Evolutionary conservation across 1,284 basidiomycete species (phyloP).

Genomic region (Ustilago shanxiensis): DNA sequence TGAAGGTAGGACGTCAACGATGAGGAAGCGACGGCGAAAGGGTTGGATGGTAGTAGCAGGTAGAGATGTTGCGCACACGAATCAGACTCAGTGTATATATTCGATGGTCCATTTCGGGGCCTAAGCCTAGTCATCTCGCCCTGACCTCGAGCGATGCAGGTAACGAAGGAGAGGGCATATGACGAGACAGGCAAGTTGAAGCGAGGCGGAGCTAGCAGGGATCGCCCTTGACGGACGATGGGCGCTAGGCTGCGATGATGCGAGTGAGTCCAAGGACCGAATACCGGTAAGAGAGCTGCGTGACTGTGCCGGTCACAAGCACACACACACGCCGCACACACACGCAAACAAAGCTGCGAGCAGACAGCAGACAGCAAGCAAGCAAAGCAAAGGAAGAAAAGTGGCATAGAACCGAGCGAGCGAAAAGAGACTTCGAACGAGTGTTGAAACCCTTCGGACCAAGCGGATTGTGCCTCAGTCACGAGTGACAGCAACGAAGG

Average conservation of each 20-base stretch:
- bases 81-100: slow-evolving; percentile 15
- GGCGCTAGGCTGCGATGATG: too few relatives aligned
- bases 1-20: background rate
- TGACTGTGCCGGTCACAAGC: slow-evolving; percentile 19
- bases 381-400: background rate
- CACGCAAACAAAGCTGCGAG: background rate
- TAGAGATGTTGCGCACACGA: background rate
- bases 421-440: background rate
- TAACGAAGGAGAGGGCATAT: background rate
- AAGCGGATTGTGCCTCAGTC: slow-evolving; percentile 26
- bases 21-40: background rate
- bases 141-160: background rate
- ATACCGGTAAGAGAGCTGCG: slow-evolving; percentile 12
- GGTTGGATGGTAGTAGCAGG: slow-evolving; percentile 3
- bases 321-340: too few relatives aligned
- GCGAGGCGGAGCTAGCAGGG: slow-evolving; percentile 17
- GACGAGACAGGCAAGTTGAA: slow-evolving; percentile 1
- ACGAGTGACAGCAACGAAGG: background rate
- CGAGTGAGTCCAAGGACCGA: too few relatives aligned
- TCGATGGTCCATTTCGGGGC: background rate
- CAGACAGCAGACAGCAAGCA: too few relatives aligned
- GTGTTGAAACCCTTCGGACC: slow-evolving; percentile 44
- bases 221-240: slow-evolving; percentile 8
- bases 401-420: slow-evolving; percentile 14
- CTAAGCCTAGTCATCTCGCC: slow-evolving; percentile 3